Conservation (phyloP, 1,139 yeast species). For the Blastobotrys persicus region DNA sequence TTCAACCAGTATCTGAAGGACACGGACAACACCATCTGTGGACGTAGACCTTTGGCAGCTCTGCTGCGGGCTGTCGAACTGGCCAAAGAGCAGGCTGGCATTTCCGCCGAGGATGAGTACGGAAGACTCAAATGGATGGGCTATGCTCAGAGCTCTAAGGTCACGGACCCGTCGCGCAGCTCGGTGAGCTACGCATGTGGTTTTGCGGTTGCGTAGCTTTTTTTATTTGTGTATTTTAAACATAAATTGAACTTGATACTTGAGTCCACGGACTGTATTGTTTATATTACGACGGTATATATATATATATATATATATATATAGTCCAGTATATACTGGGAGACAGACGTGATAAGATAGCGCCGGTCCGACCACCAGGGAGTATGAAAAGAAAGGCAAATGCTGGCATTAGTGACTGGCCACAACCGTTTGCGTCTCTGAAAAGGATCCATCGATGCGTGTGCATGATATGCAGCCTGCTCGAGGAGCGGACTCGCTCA, state of each 20-base stretch:
- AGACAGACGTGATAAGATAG: no score
- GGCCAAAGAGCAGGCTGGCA: constrained; percentile 22
- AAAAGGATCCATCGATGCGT: constrained; percentile 1
- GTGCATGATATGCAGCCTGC: constrained; percentile 7
- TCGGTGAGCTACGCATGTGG: constrained; percentile 94
- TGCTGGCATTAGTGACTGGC: background rate
- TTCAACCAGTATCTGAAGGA: constrained; percentile 65
- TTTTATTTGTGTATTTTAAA: constrained; percentile 6
- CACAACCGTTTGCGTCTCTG: background rate
- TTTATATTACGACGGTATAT: background rate
- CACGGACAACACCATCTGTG: constrained; percentile 92
- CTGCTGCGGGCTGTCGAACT: constrained; percentile 53
- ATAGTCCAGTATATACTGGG: no score
- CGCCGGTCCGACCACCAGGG: no score
- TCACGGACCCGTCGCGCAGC: constrained; percentile 51
- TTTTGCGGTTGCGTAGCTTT: constrained; percentile 44
- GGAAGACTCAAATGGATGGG: constrained; percentile 67
- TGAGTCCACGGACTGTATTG: background rate
- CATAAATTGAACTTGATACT: no score
- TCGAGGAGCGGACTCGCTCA: constrained; percentile 1
- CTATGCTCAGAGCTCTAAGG: constrained; percentile 75
- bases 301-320: background rate
- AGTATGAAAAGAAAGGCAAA: background rate
- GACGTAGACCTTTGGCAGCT: constrained; percentile 76
- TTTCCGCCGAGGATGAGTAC: constrained; percentile 20